Evolutionary conservation across 1,284 basidiomycete genomes (phyloP), one percentile per base, ranked within the genome.

Genomic region (Coniferiporia weirii): DNA sequence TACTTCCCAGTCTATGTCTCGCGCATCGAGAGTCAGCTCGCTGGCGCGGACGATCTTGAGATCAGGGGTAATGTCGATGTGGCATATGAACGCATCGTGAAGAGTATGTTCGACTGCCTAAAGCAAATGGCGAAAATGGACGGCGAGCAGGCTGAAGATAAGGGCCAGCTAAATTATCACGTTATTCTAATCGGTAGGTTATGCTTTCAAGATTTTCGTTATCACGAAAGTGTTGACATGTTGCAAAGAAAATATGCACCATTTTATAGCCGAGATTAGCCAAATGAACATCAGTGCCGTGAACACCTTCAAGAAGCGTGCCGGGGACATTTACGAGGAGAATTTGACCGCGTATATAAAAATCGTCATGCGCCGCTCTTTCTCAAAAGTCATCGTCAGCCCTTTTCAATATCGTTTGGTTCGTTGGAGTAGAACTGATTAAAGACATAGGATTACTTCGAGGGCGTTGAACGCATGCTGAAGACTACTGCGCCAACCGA

Each of bases 71-170:
- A 76, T 47, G 89, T 97, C 32, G 89, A 98, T 68, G 76, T 79
- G 4, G 87, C 91, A 4, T 98, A 98, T 69, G 93, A 94, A 66
- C 85, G 81, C 65, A 90, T 98, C 49, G 89, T 93, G 35, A 83
- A 89, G 60, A 79, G 86, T 27, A 96, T 98, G 83, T 95, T 98
- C 66, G 93, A 94, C 49, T 88, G 85, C 15, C 73, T 99, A 56
- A 95, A 95, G 73, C 93, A 97, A 62, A 93, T 98, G 82, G 94
- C 94, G 9, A 96, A 95, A 71, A 76, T 94, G 76, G 89, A 93
- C 59, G 89, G 89, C 0, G 91, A 90, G 65, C 71, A 69, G 20
- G 87, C 84, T 0, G 95, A 97, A 67, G 96, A 96, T 73, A 99
- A 99, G 72, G 94, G 94, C 0, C 93, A 96, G 69, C 79, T 98